Evolutionary conservation across 1,284 basidiomycete species (phyloP).

Genomic region (Sporisorium exsertum): DNA sequence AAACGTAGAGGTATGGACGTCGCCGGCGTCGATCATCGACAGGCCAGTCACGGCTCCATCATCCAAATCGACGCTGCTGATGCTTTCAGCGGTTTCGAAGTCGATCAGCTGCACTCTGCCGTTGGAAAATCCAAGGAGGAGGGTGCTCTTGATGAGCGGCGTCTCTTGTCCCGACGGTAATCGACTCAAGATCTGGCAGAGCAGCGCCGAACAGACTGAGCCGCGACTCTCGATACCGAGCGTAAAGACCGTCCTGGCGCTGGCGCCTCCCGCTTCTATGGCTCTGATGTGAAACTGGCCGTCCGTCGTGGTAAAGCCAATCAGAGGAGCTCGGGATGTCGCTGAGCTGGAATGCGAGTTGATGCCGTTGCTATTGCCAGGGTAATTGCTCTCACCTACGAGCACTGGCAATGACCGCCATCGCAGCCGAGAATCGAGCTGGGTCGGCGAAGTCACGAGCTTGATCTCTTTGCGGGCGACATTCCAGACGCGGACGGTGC

Average conservation of each 20-base stretch:
- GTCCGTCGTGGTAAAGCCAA: slow-evolving; percentile 34
- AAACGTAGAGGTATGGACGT: slow-evolving; percentile 25
- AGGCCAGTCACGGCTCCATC: slow-evolving; percentile 40
- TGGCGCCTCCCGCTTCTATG: slow-evolving; percentile 18
- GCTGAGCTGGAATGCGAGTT: neutral
- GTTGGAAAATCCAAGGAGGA: slow-evolving; percentile 45
- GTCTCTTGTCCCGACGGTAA: slow-evolving; percentile 25
- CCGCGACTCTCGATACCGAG: slow-evolving; percentile 25
- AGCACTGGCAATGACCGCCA: slow-evolving; percentile 24
- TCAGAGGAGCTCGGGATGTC: slow-evolving; percentile 7
- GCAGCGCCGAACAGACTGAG: slow-evolving; percentile 37
- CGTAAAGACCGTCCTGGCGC: slow-evolving; percentile 29
- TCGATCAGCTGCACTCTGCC: slow-evolving; percentile 37
- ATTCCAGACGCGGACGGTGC: slow-evolving; percentile 37
- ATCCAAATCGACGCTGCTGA: slow-evolving; percentile 40
- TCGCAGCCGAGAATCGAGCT: slow-evolving; percentile 32
- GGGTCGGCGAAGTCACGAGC: slow-evolving; percentile 14
- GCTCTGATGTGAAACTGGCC: slow-evolving; percentile 39
- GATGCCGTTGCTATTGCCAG: neutral
- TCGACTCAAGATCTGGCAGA: slow-evolving; percentile 29
- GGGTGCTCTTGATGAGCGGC: slow-evolving; percentile 26
- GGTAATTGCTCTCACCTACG: neutral
- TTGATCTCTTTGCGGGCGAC: slow-evolving; percentile 20
- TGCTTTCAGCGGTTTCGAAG: slow-evolving; percentile 21
- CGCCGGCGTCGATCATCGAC: slow-evolving; percentile 18